Evolutionary conservation across 1,139 yeast genomes (phyloP), one percentile per base, ranked within the genome.

Genomic region (Starmera stellimalicola): DNA sequence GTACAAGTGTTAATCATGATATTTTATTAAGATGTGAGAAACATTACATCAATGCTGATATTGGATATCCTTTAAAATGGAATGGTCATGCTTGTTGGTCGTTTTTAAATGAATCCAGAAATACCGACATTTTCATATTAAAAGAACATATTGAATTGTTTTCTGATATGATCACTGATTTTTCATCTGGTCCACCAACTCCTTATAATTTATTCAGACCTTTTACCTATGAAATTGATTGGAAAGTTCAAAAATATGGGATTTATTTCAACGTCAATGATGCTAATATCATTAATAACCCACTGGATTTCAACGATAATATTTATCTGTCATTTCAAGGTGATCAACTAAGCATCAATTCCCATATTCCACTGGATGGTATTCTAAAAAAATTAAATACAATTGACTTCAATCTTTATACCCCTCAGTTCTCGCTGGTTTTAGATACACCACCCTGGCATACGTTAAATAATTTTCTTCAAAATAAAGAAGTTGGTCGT

Each of bases 361-460:
- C 77, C 10, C 52, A 53, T 0, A 61, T 84, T 2, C 95, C 96
- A 0, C 50, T 78, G 40, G 67, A 69, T 25, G 74, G 77, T 3
- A 71, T 80, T 24, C 68, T 73, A 27, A 64, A 75, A 16, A 70
- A 73, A 33, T 66, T 70, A 7, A 74, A 77, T 3, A 67, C 73
- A 0, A 65, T 84, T 14, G 60, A 66, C 6, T 84, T 70, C 45
- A 54, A 57, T 1, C 46, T 85, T 2, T 45, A 46, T 26, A 80
- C 95, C 0, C 75, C 85, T 0, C 58, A 58, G 33, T 74, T 85
- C 44, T 71, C 77, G 34, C 50, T 88, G 31, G 62, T 71, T 1
- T 56, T 88, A 6, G 81, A 77, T 39, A 73, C 93, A 0, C 97
- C 97, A 0, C 80, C 91, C 0, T 91, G 97, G 95, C 94, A 85